These are phyloP conservation scores for Cercospora canescens DNA, from an alignment of 2,329 filamentous ascomycete species.

Conservation along the genomic window DNA sequence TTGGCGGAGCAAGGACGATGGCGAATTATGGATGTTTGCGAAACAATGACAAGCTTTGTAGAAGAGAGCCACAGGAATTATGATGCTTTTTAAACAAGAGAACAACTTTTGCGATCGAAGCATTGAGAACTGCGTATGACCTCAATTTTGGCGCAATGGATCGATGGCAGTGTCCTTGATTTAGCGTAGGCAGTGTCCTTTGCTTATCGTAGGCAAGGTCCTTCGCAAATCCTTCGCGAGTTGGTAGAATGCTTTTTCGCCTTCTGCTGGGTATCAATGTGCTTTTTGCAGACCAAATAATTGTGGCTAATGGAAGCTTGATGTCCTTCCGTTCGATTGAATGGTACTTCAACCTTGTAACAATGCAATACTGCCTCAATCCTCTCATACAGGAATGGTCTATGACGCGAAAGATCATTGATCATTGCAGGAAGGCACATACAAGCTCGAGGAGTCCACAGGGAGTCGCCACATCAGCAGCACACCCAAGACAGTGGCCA, in stretches of 20 bases:
- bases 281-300: neutral
- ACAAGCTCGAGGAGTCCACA: neutral
- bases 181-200: neutral
- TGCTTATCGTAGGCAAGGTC: neutral
- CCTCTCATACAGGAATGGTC: neutral
- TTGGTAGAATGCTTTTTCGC: neutral
- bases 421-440: neutral
- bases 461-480: neutral
- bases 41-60: no score
- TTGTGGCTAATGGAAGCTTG: neutral
- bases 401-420: neutral
- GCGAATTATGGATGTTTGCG: no score
- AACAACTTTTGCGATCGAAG: neutral
- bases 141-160: neutral
- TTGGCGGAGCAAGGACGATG: neutral
- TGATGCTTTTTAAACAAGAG: neutral
- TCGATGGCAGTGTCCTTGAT: neutral
- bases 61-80: no score
- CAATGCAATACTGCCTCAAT: neutral
- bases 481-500: neutral
- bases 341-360: no score
- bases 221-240: neutral
- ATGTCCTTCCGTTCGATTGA: neutral
- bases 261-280: neutral
- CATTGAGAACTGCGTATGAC: neutral